Evolutionary conservation across 2,329 filamentous ascomycete species (phyloP).

Genomic region (Pseudogymnoascus sp.): DNA sequence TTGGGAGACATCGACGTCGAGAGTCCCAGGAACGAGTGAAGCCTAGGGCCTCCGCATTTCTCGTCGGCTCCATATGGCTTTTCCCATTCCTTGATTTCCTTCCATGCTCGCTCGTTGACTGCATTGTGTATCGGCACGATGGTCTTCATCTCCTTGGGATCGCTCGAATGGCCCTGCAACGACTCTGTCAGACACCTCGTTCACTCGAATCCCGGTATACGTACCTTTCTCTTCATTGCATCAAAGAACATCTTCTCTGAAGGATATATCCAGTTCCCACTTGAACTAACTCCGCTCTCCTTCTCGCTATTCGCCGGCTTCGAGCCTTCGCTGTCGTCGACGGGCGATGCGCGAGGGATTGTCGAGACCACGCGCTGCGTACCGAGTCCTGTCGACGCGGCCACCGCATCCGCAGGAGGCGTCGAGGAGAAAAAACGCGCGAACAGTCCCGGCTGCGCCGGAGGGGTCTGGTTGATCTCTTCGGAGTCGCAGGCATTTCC

Average conservation of each 20-base stretch:
- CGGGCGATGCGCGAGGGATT: constrained; percentile 59
- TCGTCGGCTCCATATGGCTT: constrained; percentile 52
- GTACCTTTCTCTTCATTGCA: constrained; percentile 76
- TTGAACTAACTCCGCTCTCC: constrained; percentile 61
- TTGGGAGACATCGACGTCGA: constrained; percentile 66
- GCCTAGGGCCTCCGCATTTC: constrained; percentile 66
- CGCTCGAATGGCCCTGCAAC: constrained; percentile 54
- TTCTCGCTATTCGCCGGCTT: constrained; percentile 65
- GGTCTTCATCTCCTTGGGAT: constrained; percentile 71
- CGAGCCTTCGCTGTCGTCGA: constrained; percentile 33
- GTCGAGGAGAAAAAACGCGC: constrained; percentile 17
- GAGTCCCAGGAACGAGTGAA: constrained; percentile 76
- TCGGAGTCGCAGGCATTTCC: constrained; percentile 30
- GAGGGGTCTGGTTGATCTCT: constrained; percentile 32
- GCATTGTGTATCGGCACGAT: constrained; percentile 98
- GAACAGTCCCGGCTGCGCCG: constrained; percentile 22
- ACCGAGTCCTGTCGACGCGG: constrained; percentile 39
- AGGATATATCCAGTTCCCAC: constrained; percentile 95
- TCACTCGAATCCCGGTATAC: neutral
- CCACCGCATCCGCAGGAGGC: constrained; percentile 10
- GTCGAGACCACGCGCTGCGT: constrained; percentile 67
- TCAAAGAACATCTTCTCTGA: constrained; percentile 98
- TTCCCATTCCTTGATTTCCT: constrained; percentile 87
- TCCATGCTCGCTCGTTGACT: constrained; percentile 94
- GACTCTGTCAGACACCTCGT: neutral